A percentile compares a stretch with the other conserved stretches of the same genome.
Evolutionary conservation across 306 rosid species (phyloP).

Genomic region (Cucurbita argyrosperma): DNA sequence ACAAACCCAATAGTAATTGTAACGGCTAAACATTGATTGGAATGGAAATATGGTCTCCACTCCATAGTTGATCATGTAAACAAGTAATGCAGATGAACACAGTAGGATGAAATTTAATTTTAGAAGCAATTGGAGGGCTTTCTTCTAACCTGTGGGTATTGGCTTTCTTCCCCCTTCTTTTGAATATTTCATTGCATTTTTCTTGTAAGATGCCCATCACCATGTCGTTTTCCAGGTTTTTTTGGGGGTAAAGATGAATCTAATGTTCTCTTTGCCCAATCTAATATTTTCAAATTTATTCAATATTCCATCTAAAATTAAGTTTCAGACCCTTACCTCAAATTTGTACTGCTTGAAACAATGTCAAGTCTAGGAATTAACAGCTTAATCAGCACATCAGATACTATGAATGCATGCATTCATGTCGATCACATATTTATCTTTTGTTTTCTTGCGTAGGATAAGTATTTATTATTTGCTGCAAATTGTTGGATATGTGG

Average conservation of each 20-base stretch:
- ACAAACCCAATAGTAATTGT: background rate
- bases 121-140: background rate
- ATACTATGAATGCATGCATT: background rate
- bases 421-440: background rate
- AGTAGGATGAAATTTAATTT: background rate
- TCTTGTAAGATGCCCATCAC: background rate
- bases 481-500: slow-evolving; percentile 1
- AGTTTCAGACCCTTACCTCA: background rate
- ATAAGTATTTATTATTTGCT: background rate
- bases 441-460: background rate
- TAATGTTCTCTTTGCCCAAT: background rate
- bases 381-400: background rate
- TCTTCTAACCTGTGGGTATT: background rate
- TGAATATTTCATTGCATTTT: background rate
- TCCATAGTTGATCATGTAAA: background rate
- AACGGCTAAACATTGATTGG: background rate
- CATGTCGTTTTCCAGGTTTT: background rate
- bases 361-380: background rate
- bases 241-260: background rate
- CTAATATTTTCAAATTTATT: too few species aligned
- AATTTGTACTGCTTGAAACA: background rate
- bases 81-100: background rate
- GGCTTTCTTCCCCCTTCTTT: background rate
- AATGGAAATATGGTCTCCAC: background rate
- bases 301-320: background rate